phyloP scores from a whole-genome alignment of 495 filamentous ascomycete genomes.

The Hypoxylon cercidicola region DNA sequence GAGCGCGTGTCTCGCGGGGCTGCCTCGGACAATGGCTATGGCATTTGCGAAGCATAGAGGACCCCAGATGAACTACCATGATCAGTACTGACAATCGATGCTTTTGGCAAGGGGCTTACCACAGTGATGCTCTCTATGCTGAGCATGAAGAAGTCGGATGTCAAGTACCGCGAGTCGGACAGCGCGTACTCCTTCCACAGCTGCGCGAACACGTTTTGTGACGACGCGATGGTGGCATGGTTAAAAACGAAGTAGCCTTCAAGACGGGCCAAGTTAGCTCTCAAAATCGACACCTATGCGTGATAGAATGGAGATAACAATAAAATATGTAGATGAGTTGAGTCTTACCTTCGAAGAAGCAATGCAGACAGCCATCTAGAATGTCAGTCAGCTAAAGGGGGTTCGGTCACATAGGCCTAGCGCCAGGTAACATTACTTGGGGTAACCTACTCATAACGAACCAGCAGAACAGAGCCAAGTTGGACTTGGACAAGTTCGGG shows the following conservation, averaged over 20 bases:
- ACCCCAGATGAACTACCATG: conserved; percentile 69
- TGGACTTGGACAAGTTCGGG: conserved; percentile 51
- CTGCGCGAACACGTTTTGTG: conserved; percentile 71
- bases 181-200: conserved; percentile 90
- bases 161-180: conserved; percentile 85
- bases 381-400: conserved; percentile 17
- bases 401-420: not conserved
- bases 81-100: conserved; percentile 10
- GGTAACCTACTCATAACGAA: conserved; percentile 63
- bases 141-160: conserved; percentile 79
- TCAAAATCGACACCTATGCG: conserved; percentile 8
- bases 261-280: not conserved
- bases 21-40: conserved; percentile 63
- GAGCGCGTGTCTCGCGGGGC: conserved; percentile 73
- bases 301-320: no score
- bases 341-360: conserved; percentile 77
- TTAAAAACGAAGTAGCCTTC: conserved; percentile 80
- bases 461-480: conserved; percentile 65
- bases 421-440: conserved; percentile 48
- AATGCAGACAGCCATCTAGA: conserved; percentile 70
- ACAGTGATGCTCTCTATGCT: conserved; percentile 86
- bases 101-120: conserved; percentile 57
- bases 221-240: conserved; percentile 58
- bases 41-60: conserved; percentile 79
- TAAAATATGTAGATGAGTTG: not conserved